Evolutionary conservation across 2,329 filamentous ascomycete species (phyloP).

Genomic region (Fusarium nurragi): DNA sequence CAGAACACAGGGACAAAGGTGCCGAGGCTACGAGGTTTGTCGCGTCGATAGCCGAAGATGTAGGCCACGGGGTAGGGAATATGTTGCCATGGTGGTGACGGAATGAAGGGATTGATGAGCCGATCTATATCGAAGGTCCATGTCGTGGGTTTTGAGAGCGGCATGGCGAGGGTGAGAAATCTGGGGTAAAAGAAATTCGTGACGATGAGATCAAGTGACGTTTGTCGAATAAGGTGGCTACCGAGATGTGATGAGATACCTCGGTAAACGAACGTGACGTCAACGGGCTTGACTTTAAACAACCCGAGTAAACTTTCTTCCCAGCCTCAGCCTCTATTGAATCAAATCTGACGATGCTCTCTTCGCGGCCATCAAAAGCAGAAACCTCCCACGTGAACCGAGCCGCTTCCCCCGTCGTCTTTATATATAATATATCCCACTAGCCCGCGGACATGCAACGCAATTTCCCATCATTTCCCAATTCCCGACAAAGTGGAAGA

Average conservation of each 20-base stretch:
- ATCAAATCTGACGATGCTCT: slow-evolving; percentile 4
- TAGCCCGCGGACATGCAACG: slow-evolving; percentile 42
- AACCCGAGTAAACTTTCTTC: background rate
- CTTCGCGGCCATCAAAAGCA: background rate
- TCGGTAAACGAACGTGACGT: background rate
- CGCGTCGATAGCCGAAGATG: slow-evolving; percentile 71
- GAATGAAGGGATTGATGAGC: slow-evolving; percentile 77
- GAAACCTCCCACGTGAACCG: background rate
- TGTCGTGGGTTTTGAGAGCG: slow-evolving; percentile 29
- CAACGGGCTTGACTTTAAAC: background rate
- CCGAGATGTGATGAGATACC: background rate
- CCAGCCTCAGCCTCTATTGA: background rate
- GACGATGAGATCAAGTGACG: background rate
- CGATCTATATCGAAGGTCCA: slow-evolving; percentile 79
- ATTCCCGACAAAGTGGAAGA: background rate
- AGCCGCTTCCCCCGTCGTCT: background rate
- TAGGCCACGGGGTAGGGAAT: slow-evolving; percentile 73
- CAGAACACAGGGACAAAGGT: slow-evolving; percentile 69
- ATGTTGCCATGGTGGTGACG: slow-evolving; percentile 68
- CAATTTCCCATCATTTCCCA: background rate
- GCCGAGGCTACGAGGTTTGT: slow-evolving; percentile 55
- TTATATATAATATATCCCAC: slow-evolving; percentile 3
- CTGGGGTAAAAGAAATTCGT: background rate
- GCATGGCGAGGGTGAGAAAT: slow-evolving; percentile 12
- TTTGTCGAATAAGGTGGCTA: background rate